phyloP scores from a whole-genome alignment of 805 yeast genomes.

The Sungouiella thailandica region DNA sequence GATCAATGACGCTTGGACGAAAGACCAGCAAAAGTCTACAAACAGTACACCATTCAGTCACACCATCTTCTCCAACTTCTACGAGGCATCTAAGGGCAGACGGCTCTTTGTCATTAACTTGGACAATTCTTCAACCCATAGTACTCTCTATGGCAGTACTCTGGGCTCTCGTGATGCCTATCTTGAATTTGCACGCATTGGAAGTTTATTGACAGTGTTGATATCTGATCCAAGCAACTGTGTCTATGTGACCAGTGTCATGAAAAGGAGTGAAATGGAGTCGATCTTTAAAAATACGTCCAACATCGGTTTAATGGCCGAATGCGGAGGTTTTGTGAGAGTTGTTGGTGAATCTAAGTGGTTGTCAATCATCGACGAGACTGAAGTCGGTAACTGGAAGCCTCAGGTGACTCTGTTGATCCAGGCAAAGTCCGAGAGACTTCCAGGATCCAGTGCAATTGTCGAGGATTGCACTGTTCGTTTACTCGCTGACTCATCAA shows the following conservation, averaged over 20 bases:
- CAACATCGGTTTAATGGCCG: conserved; percentile 80
- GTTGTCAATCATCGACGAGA: conserved; percentile 56
- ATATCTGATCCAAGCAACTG: conserved; percentile 52
- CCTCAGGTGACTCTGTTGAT: conserved; percentile 51
- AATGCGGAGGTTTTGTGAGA: conserved; percentile 79
- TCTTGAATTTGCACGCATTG: conserved; percentile 39
- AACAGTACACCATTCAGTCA: conserved; percentile 28
- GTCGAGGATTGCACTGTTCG: conserved; percentile 72
- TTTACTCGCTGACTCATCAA: conserved; percentile 68
- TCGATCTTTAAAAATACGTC: conserved; percentile 63
- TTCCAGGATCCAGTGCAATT: conserved; percentile 73
- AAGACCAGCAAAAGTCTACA: conserved; percentile 22
- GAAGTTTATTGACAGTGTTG: conserved; percentile 55
- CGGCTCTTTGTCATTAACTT: conserved; percentile 49
- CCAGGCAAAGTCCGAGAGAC: conserved; percentile 61
- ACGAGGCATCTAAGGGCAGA: conserved; percentile 22
- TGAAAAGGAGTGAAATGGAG: conserved; percentile 60
- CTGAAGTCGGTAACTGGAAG: conserved; percentile 50
- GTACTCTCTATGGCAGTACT: conserved; percentile 6
- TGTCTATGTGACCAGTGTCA: conserved; percentile 68
- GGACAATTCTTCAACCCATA: conserved; percentile 37
- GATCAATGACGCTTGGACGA: conserved; percentile 42
- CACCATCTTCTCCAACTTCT: conserved; percentile 30
- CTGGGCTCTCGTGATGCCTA: conserved; percentile 7
- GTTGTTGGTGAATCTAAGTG: conserved; percentile 48